Percentiles rank a stretch among this genome's conserved stretches.
Evolutionary conservation across 2,329 filamentous ascomycete species (phyloP).

Genomic region (Stagonosporopsis chrysanthemi): DNA sequence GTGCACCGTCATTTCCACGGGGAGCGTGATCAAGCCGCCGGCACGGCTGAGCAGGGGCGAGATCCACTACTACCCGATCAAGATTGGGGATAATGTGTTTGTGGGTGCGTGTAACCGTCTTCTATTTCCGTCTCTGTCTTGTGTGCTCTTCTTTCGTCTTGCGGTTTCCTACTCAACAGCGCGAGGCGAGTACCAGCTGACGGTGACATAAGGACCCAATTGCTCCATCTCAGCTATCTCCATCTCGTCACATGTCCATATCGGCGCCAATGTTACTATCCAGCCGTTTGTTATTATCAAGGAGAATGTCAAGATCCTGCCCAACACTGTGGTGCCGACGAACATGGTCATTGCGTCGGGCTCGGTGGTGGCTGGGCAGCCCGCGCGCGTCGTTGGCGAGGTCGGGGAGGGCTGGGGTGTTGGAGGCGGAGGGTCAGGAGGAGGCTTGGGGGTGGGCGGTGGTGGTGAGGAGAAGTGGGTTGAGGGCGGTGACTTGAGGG

Average conservation of each 20-base stretch:
- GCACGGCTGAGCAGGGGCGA: conserved; percentile 79
- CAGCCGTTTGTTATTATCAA: conserved; percentile 91
- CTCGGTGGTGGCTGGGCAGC: conserved; percentile 76
- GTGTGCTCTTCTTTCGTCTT: neutral
- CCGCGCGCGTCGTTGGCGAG: conserved; percentile 58
- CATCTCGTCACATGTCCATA: conserved; percentile 84
- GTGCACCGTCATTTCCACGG: conserved; percentile 86
- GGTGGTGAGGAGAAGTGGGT: conserved; percentile 57
- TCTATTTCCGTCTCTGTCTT: neutral
- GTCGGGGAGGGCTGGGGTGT: conserved; percentile 61
- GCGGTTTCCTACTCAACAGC: neutral
- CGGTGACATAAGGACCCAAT: conserved; percentile 44
- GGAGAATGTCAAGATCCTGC: conserved; percentile 88
- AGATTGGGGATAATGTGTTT: conserved; percentile 94
- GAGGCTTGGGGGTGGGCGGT: conserved; percentile 46
- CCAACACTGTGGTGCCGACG: conserved; percentile 81
- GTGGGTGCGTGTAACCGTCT: conserved; percentile 65
- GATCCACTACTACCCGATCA: conserved; percentile 84
- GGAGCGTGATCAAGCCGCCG: conserved; percentile 81
- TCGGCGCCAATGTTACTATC: conserved; percentile 78
- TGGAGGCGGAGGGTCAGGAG: conserved; percentile 43
- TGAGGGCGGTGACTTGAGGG: conserved; percentile 59
- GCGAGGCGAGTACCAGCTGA: neutral
- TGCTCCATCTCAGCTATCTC: conserved; percentile 83
- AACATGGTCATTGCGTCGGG: conserved; percentile 94